phyloP scores from a whole-genome alignment of 441 rosid species.

The Cnidoscolus chayamansa region DNA sequence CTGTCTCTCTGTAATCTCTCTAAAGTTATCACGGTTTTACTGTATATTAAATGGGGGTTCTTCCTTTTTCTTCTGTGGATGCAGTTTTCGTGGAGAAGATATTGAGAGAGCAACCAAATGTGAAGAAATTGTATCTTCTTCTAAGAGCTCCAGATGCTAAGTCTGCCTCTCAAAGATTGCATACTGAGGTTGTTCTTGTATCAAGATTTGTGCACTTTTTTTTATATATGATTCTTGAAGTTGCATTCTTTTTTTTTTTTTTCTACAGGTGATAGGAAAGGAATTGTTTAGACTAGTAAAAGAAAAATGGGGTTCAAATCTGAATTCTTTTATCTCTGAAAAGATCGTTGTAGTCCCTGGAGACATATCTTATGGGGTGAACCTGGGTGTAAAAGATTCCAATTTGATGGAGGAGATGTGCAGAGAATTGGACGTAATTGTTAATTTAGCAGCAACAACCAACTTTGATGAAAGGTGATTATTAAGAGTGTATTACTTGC shows the following conservation, averaged over 20 bases:
- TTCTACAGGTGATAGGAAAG: slow-evolving; percentile 51
- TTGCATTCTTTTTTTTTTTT: neutral
- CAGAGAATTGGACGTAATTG: slow-evolving; percentile 49
- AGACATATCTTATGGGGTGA: slow-evolving; percentile 52
- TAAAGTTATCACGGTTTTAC: too few relatives aligned
- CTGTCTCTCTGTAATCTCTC: too few relatives aligned
- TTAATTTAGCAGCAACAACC: slow-evolving; percentile 84
- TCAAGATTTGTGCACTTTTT: neutral
- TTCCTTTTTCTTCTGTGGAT: neutral
- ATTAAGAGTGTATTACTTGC: too few relatives aligned
- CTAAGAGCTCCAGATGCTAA: slow-evolving; percentile 53
- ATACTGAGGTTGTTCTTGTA: slow-evolving; percentile 40
- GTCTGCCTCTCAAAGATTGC: slow-evolving; percentile 45
- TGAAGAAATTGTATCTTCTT: slow-evolving; percentile 58
- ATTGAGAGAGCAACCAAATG: slow-evolving; percentile 56
- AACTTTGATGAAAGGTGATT: slow-evolving; percentile 77
- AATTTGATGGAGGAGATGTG: slow-evolving; percentile 45
- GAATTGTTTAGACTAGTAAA: slow-evolving; percentile 63
- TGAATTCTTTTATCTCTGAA: slow-evolving; percentile 46
- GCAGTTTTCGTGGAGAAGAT: slow-evolving; percentile 62
- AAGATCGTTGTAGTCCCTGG: slow-evolving; percentile 62
- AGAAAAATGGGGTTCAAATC: slow-evolving; percentile 46
- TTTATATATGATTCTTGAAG: neutral
- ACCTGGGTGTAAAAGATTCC: slow-evolving; percentile 54
- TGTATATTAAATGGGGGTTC: too few relatives aligned